Evolutionary conservation across 2,329 filamentous ascomycete genomes (phyloP).

Genomic region (Emmonsia crescens): DNA sequence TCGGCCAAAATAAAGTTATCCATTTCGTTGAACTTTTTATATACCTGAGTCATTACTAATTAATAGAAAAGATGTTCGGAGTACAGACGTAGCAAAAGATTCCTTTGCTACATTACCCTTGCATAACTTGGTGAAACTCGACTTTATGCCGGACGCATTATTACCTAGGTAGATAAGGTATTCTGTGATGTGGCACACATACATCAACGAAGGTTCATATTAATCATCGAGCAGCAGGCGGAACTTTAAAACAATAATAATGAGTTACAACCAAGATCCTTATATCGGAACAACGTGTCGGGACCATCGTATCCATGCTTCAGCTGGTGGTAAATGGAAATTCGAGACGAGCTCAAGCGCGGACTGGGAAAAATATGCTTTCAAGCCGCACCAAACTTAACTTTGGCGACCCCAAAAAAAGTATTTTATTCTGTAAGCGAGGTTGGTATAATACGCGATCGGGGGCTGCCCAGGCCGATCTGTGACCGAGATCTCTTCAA

Average conservation of each 20-base stretch:
- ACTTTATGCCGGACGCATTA: too few relatives aligned
- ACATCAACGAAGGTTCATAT: too few relatives aligned
- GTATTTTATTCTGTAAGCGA: not conserved
- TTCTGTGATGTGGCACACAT: not conserved
- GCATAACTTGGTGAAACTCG: too few relatives aligned
- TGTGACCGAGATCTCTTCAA: not conserved
- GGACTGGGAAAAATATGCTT: not conserved
- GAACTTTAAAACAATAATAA: not conserved
- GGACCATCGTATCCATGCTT: not conserved
- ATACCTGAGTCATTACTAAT: not conserved
- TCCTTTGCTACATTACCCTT: too few relatives aligned
- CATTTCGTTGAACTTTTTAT: not conserved
- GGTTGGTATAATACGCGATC: not conserved
- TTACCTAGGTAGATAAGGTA: too few relatives aligned
- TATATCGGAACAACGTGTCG: not conserved
- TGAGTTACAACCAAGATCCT: not conserved
- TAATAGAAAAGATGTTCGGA: too few relatives aligned
- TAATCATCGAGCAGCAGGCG: not conserved
- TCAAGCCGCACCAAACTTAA: not conserved
- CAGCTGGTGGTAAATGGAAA: not conserved
- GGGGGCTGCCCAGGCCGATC: not conserved
- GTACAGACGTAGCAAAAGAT: too few relatives aligned
- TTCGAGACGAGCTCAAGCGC: not conserved
- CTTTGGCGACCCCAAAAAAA: too few relatives aligned
- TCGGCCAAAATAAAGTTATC: not conserved